Base-by-base conservation (phyloP, 129 eudicot species). In the Artemisia argyi region DNA sequence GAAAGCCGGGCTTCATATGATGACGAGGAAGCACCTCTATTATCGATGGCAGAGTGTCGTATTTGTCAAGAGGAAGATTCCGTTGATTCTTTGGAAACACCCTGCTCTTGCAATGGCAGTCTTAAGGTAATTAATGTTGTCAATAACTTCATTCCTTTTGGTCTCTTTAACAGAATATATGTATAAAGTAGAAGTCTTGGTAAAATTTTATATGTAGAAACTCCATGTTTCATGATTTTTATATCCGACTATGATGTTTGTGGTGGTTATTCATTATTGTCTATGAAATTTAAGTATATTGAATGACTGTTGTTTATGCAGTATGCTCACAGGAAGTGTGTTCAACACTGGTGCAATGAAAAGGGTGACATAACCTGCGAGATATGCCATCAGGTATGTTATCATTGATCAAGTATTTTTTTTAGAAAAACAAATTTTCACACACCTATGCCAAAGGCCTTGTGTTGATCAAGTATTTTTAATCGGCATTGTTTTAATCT, bases 1-100 rank as follows among this genome's bases (percentile, higher is more conserved):
- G 91, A 76, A 65, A 77, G 77, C 12, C 42, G 65, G 52, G 88
- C 78, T 66, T 78, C 76, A 44, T 66, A 51, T 30, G 86, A 89
- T 19, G 85, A 88, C 56, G 97, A 88, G 79, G 82, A 81, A 55
- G 91, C 90, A 7, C 97, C 99, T 32, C 74, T 94, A n/a, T 82
- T 94, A 68, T 52, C 78, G 22, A 51, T 75, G 80, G 79, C 72
- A 68, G 79, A 73, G 71, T 80, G 83, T 58, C 83, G 80, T 15
- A 80, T 80, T 67, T 80, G 83, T 66, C 83, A 74, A 15, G 83
- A 80, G 66, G 83, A 80, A 65, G 83, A 80, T 75, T 80, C 75
- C 61, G 10, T 74, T 60, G 61, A 69, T 50, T 59, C 79, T 63
- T 67, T 80, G 63, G 83, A 80, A 75, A 67, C 80, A 46, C 83